Conservation (phyloP, 306 rosid species). For the Abrus pulchellus region DNA sequence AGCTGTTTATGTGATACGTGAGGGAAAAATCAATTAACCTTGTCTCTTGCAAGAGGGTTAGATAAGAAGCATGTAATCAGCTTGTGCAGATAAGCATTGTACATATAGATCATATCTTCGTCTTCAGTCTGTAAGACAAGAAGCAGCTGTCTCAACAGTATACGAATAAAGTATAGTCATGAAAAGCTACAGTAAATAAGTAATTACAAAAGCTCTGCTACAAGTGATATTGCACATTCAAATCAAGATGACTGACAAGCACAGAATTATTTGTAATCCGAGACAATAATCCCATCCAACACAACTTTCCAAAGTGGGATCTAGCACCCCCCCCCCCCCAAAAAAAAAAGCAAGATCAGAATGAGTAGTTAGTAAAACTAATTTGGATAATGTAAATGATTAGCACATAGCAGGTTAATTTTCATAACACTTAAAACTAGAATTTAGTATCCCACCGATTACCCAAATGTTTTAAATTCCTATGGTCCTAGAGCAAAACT, state of each 20-base stretch:
- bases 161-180: slow-evolving; percentile 40
- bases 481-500: background rate
- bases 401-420: slow-evolving; percentile 17
- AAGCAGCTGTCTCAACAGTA: slow-evolving; percentile 40
- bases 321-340: background rate
- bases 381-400: slow-evolving; percentile 13
- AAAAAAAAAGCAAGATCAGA: background rate
- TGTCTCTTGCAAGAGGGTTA: slow-evolving; percentile 91
- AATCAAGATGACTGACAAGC: slow-evolving; percentile 7
- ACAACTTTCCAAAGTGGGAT: slow-evolving; percentile 18
- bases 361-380: background rate
- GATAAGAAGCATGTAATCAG: slow-evolving; percentile 88
- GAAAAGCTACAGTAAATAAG: slow-evolving; percentile 39
- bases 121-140: slow-evolving; percentile 83
- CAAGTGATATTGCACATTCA: slow-evolving; percentile 22
- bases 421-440: background rate
- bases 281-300: background rate
- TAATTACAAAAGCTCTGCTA: slow-evolving; percentile 10
- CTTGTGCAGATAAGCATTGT: slow-evolving; percentile 95
- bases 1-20: slow-evolving; percentile 1
- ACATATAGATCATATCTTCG: slow-evolving; percentile 94
- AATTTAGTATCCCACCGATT: slow-evolving; percentile 7
- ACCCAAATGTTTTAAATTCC: background rate
- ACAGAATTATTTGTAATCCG: background rate
- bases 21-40: slow-evolving; percentile 63